These are phyloP conservation scores for Ogataea neopini DNA, from an alignment of 805 yeast genomes.

Conservation along the genomic window DNA sequence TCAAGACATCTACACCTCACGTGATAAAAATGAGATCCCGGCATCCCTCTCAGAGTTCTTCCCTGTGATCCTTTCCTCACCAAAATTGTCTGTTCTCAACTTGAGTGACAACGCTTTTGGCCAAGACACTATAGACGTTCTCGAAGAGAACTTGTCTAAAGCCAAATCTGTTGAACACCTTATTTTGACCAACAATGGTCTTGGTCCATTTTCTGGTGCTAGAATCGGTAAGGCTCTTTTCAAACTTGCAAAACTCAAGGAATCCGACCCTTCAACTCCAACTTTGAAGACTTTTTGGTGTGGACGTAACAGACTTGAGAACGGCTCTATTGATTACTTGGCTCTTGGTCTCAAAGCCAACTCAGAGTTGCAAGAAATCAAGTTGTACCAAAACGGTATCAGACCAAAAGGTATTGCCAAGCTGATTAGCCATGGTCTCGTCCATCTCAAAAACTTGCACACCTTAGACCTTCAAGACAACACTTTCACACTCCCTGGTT, in stretches of 20 bases:
- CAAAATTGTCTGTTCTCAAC: conserved; percentile 70
- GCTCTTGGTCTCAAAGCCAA: conserved; percentile 85
- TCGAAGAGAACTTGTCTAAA: conserved; percentile 73
- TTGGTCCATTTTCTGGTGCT: conserved; percentile 98
- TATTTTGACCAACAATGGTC: conserved; percentile 90
- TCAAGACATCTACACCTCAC: conserved; percentile 92
- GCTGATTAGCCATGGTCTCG: conserved; percentile 71
- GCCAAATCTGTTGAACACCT: conserved; percentile 83
- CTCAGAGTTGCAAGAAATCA: conserved; percentile 56
- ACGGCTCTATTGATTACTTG: conserved; percentile 86
- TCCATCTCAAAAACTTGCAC: conserved; percentile 57
- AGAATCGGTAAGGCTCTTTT: conserved; percentile 86
- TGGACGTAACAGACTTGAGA: conserved; percentile 96
- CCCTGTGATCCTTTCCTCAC: conserved; percentile 69
- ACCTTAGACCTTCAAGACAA: conserved; percentile 91
- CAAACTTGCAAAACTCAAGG: conserved; percentile 61
- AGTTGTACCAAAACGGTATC: conserved; percentile 94
- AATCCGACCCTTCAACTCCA: conserved; percentile 35
- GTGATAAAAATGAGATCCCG: conserved; percentile 94
- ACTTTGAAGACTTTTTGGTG: conserved; percentile 84
- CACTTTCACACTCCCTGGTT: conserved; percentile 77
- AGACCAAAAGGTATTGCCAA: conserved; percentile 88
- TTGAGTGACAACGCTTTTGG: conserved; percentile 97
- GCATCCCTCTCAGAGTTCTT: conserved; percentile 70
- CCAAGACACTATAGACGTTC: conserved; percentile 87